A percentile compares a stretch with the other conserved stretches of the same genome.
phyloP scores from a whole-genome alignment of 345 rosid genomes.

The Cochlearia excelsa region DNA sequence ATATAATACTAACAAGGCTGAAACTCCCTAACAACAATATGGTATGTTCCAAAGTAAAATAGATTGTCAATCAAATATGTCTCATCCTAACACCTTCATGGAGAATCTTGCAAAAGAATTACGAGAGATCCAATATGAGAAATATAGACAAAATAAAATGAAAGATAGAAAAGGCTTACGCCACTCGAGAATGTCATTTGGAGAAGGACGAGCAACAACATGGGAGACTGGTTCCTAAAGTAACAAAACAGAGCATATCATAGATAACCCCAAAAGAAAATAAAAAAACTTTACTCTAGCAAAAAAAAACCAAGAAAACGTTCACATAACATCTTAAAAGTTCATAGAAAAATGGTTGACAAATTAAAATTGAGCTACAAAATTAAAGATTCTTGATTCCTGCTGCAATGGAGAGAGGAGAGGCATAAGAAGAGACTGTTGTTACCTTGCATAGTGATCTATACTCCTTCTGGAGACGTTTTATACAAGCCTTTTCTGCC shows the following conservation, averaged over 20 bases:
- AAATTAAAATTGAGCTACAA: not conserved
- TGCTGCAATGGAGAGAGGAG: not conserved
- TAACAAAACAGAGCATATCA: slow-evolving; percentile 28
- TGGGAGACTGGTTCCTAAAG: slow-evolving; percentile 92
- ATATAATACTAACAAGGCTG: not conserved
- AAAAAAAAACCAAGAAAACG: slow-evolving; percentile 2
- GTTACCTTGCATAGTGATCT: slow-evolving; percentile 91
- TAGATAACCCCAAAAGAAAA: slow-evolving; percentile 14
- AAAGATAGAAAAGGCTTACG: slow-evolving; percentile 56
- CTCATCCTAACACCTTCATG: slow-evolving; percentile 12
- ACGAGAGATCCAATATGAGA: slow-evolving; percentile 5
- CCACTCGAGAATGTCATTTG: slow-evolving; percentile 93
- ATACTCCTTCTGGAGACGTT: slow-evolving; percentile 95
- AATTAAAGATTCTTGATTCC: not conserved
- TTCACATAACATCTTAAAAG: slow-evolving; percentile 2
- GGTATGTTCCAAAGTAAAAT: slow-evolving; percentile 4
- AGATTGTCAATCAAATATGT: slow-evolving; percentile 16
- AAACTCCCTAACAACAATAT: slow-evolving; percentile 7
- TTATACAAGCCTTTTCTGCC: slow-evolving; percentile 92
- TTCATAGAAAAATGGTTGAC: not conserved
- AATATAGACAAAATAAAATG: not conserved
- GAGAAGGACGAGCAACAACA: slow-evolving; percentile 91
- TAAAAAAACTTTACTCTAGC: slow-evolving; percentile 10
- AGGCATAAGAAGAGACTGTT: not conserved
- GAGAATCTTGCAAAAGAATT: slow-evolving; percentile 2